Evolutionary conservation across 2,329 filamentous ascomycete species (phyloP).

Genomic region (Orbilia ellipsospora): DNA sequence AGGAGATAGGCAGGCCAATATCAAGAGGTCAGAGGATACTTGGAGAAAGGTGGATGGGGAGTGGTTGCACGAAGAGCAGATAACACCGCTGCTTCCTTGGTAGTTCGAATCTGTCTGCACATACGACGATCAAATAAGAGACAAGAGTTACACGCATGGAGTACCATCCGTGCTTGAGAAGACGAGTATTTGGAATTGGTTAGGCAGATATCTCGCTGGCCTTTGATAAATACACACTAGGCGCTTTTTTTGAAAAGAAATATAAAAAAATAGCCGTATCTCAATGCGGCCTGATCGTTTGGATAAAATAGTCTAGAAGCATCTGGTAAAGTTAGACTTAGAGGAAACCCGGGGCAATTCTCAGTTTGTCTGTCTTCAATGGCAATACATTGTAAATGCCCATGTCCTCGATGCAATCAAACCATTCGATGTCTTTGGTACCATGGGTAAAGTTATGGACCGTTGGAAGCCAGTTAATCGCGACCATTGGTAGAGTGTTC

Average conservation of each 20-base stretch:
- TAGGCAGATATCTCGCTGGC: too few relatives aligned
- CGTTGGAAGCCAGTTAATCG: neutral
- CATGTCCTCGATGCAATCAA: too few relatives aligned
- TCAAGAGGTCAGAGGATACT: slow-evolving; percentile 8
- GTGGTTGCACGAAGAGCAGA: slow-evolving; percentile 28
- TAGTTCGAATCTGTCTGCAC: neutral
- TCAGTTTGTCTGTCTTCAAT: neutral
- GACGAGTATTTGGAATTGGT: too few relatives aligned
- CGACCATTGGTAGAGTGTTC: neutral
- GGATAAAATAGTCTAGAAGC: too few relatives aligned
- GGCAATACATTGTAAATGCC: neutral
- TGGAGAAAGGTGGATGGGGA: slow-evolving; percentile 31
- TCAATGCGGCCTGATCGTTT: too few relatives aligned
- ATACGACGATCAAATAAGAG: too few relatives aligned
- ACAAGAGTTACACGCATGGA: neutral
- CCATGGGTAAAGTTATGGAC: too few relatives aligned
- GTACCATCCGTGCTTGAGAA: too few relatives aligned
- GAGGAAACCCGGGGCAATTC: neutral
- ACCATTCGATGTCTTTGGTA: too few relatives aligned
- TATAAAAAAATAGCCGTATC: too few relatives aligned
- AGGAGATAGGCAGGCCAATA: neutral
- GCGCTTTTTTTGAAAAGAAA: too few relatives aligned
- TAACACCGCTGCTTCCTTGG: slow-evolving; percentile 11
- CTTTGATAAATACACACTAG: too few relatives aligned
- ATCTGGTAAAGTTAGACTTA: neutral